Evolutionary conservation across 345 rosid species (phyloP), one percentile per base, ranked within the genome.

Genomic region (Schrenkiella parvula): DNA sequence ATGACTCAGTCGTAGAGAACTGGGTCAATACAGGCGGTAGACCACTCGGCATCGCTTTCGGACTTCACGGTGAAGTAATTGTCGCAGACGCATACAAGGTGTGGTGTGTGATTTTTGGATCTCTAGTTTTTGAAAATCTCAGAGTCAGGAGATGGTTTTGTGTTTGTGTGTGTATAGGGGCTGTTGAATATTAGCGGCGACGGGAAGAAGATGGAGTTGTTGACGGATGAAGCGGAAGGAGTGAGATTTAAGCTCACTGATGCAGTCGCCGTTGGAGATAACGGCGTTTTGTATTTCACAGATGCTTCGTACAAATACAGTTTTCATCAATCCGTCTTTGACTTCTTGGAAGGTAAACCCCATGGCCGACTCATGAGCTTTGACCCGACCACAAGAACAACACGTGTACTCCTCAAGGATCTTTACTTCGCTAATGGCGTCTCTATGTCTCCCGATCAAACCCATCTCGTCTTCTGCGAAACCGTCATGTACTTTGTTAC

Each of bases 41-140:
- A 48, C 97, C 98, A 0, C 91, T 93, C 4, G 98, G 98, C 5
- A 21, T 93, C 28, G 91, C 84, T 35, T 55, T 91, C 2, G 85
- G 87, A 19, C 69, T 25, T 6, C 6, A 80, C 5, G 43, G 66
- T 0, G 91, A 84, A 43, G 25, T 93, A 2, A 71, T 91, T 0
- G 95, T 93, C 0, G 96, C 91, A 10, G 95, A 91, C 29, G 86
- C 96, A 0, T 61, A 69, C 22, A 86, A 82, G 97, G 97, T 93
- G 54, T 13, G 80, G 19, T 28, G 3, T 2, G 39, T 34, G 2
- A n/a, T n/a, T 42, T 42, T 43, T 43, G 10, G 48, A 43, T 43
- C 48, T 15, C 2, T 7, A 13, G 8, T 13, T 38, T 29, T 61
- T 2, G 18, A 21, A 35, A n/a, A 0, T 34, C 26, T 23, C 23